A percentile compares a stretch with the other conserved stretches of the same genome.
Conservation (phyloP, 225 moss, liverwort and hornwort genomes). For the Bryoerythrophyllum caledonicum region DNA sequence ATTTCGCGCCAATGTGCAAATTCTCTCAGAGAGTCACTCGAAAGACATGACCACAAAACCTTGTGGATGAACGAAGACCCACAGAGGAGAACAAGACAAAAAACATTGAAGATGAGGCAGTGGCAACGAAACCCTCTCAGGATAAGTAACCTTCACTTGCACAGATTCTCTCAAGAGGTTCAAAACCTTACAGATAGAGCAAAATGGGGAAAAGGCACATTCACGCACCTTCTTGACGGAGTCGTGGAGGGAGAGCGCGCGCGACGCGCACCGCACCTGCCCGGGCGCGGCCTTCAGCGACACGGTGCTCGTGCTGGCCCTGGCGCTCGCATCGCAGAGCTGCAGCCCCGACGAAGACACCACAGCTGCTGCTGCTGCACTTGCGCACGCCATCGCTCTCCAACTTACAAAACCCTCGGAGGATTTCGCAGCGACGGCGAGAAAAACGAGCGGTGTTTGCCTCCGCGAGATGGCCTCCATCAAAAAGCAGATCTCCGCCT, state of each 20-base stretch:
- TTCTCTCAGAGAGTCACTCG: too few species aligned
- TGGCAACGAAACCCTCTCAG: too few species aligned
- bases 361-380: slow-evolving; percentile 30
- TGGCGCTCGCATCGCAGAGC: slow-evolving; percentile 30
- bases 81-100: too few species aligned
- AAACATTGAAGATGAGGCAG: too few species aligned
- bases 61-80: too few species aligned
- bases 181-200: too few species aligned
- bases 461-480: neutral
- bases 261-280: slow-evolving; percentile 25
- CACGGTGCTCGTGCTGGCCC: slow-evolving; percentile 25
- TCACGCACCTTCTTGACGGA: slow-evolving; percentile 36
- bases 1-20: too few species aligned
- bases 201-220: neutral
- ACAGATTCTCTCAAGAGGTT: too few species aligned
- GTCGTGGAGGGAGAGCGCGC: slow-evolving; percentile 22
- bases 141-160: too few species aligned
- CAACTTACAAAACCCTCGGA: neutral
- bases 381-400: slow-evolving; percentile 43
- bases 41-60: neutral
- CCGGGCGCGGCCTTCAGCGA: slow-evolving; percentile 26
- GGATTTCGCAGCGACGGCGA: neutral
- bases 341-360: slow-evolving; percentile 35
- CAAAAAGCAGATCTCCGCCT: slow-evolving; percentile 17
- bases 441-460: neutral